A percentile compares a stretch with the other conserved stretches of the same genome.
Evolutionary conservation across 306 rosid species (phyloP).

Genomic region (Dicorynia guianensis): DNA sequence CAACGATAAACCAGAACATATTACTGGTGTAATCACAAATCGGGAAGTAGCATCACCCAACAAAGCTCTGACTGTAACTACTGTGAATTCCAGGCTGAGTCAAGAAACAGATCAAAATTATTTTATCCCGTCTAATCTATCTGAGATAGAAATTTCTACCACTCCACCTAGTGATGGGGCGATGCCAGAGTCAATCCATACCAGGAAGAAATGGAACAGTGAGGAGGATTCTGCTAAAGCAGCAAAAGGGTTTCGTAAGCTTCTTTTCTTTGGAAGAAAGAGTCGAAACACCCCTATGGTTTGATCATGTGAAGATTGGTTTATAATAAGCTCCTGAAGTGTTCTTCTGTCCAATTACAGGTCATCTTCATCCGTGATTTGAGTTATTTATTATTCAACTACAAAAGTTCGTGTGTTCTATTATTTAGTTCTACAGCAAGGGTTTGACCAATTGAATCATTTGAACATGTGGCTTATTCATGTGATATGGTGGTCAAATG

Average conservation of each 20-base stretch:
- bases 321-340: constrained; percentile 41
- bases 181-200: constrained; percentile 54
- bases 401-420: constrained; percentile 26
- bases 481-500: constrained; percentile 44
- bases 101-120: constrained; percentile 46
- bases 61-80: constrained; percentile 45
- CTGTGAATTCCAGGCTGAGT: constrained; percentile 45
- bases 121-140: constrained; percentile 48
- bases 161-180: constrained; percentile 67
- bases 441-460: constrained; percentile 43
- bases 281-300: constrained; percentile 51
- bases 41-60: constrained; percentile 50
- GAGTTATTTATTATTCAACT: constrained; percentile 40
- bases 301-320: constrained; percentile 45
- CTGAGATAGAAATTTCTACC: constrained; percentile 63
- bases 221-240: constrained; percentile 83
- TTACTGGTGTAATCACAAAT: constrained; percentile 46
- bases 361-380: constrained; percentile 20
- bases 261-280: constrained; percentile 87
- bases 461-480: constrained; percentile 47
- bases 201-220: constrained; percentile 93
- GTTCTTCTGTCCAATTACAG: constrained; percentile 34
- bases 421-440: constrained; percentile 34
- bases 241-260: constrained; percentile 84
- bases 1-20: constrained; percentile 55